Conservation (phyloP, 1,139 yeast genomes). For the Suhomyces coccinellae region DNA sequence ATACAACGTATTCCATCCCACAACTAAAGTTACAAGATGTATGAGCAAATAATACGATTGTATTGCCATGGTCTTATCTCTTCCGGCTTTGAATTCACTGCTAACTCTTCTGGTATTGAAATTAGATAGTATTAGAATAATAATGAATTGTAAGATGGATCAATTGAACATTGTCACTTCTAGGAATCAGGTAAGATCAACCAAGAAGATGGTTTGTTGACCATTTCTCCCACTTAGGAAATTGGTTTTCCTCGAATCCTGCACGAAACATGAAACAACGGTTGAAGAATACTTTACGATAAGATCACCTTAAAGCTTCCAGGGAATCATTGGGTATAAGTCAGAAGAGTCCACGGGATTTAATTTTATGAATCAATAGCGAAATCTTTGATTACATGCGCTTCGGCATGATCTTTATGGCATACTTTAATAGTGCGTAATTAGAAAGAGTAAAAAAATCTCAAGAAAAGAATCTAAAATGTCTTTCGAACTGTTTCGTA, state of each 20-base stretch:
- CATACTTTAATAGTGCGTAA: too few species aligned
- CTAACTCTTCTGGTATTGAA: not conserved
- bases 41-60: not conserved
- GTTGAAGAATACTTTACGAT: too few species aligned
- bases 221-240: constrained; percentile 13
- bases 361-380: too few species aligned
- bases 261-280: not conserved
- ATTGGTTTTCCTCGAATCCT: not conserved
- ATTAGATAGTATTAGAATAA: not conserved
- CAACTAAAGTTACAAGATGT: constrained; percentile 1
- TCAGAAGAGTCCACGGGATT: too few species aligned
- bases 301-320: too few species aligned
- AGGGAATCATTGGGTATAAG: too few species aligned
- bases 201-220: constrained; percentile 6
- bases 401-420: too few species aligned
- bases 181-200: not conserved
- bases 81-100: not conserved
- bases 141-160: not conserved
- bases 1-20: constrained; percentile 38
- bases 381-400: too few species aligned
- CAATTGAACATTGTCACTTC: not conserved
- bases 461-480: not conserved
- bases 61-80: not conserved
- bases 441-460: too few species aligned
- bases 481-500: constrained; percentile 3